phyloP scores from a whole-genome alignment of 2,329 filamentous ascomycete genomes.

The Talaromyces sp. region DNA sequence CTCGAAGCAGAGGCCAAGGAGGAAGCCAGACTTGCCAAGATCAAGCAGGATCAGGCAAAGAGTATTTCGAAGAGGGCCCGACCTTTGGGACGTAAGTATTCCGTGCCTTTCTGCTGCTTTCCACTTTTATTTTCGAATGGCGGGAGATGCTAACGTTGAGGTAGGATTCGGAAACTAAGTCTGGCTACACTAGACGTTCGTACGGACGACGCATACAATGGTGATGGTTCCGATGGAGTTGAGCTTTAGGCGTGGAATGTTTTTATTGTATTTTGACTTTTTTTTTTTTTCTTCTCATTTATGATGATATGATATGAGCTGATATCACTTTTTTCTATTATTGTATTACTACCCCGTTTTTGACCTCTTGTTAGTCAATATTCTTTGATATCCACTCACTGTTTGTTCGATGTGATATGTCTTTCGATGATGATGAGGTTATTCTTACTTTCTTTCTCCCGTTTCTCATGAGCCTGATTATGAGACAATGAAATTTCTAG shows the following conservation, averaged over 20 bases:
- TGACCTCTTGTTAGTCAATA: no score
- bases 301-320: neutral
- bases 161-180: neutral
- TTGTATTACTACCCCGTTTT: neutral
- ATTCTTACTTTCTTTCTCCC: neutral
- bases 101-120: no score
- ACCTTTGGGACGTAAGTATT: slow-evolving; percentile 57
- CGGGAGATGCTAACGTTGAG: neutral
- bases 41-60: slow-evolving; percentile 64
- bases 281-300: neutral
- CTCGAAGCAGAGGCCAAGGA: slow-evolving; percentile 64
- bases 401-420: neutral
- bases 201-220: no score
- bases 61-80: slow-evolving; percentile 66
- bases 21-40: slow-evolving; percentile 61
- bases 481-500: no score
- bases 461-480: neutral
- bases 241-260: neutral
- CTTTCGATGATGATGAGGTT: neutral
- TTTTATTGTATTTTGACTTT: no score
- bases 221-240: neutral
- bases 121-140: no score
- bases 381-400: neutral
- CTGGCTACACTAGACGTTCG: no score
- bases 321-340: neutral